Base-by-base conservation (phyloP, 257 asterid species). In the Plantago major region DNA sequence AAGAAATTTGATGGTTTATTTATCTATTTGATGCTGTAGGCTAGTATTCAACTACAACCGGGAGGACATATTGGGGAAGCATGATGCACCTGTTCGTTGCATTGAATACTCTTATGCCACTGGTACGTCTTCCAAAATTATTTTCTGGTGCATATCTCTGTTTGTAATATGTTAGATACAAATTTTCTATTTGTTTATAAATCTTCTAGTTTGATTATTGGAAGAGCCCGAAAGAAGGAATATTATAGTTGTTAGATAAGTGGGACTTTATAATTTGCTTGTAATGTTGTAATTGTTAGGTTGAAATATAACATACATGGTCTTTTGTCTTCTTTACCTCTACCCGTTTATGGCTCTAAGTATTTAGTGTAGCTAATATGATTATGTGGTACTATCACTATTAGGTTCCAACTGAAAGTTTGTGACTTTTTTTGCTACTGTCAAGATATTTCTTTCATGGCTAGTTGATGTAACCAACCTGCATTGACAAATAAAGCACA, bases 91-190 rank as follows among this genome's bases (percentile, higher is more conserved):
- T 33, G 40, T 33, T 33, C 89, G 89, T 55, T 82, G 89, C 65
- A 51, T 82, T 65, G 89, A 82, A 26, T 82, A 82, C 68, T 82
- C 89, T 9, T 76, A 79, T 63, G 82, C 86, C 46, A 83, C 90
- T 57, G 90, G 90, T 83, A 51, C 42, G 62, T 47, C 17, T 19
- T 40, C 52, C 19, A 22, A 54, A 48, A 13, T 61, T 11, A 42
- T 30, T n/a, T 30, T 7, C 62, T 46, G 53, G 10, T 46, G 12
- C 57, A 15, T 14, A 15, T 33, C n/a, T 26, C 9, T 64, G 26
- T 7, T 5, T 49, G 12, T 53, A 26, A 1, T 53, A 16, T 53
- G 42, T 4, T 53, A 0, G 4, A 11, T 22, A 26, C 17, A 10
- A 0, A 53, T 12, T 15, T 11, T 14, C 33, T 11, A n/a, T 7